Evolutionary conservation across 768 basidiomycete genomes (phyloP).

Genomic region (Amanita pallidorosea): DNA sequence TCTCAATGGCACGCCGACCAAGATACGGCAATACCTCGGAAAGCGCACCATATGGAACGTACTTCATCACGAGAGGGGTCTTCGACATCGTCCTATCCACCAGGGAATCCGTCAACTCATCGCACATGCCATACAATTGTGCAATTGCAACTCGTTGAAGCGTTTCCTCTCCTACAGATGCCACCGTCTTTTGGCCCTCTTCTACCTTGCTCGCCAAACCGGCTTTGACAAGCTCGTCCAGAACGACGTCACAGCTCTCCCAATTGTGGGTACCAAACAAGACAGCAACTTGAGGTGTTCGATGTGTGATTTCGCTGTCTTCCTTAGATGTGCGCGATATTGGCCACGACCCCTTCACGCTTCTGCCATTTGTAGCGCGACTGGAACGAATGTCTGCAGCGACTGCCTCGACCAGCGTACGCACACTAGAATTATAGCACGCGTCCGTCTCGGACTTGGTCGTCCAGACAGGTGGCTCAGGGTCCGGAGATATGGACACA

Average conservation of each 20-base stretch:
- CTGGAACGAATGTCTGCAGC: conserved; percentile 26
- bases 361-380: not conserved
- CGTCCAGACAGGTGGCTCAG: conserved; percentile 55
- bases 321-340: not conserved
- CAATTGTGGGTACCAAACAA: conserved; percentile 87
- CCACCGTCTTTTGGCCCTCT: conserved; percentile 10
- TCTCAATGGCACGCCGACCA: conserved; percentile 82
- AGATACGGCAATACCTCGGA: conserved; percentile 86
- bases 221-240: conserved; percentile 44
- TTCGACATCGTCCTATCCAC: conserved; percentile 38
- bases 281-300: conserved; percentile 36
- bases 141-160: conserved; percentile 62
- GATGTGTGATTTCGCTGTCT: not conserved
- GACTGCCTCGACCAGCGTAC: conserved; percentile 44
- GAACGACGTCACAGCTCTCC: conserved; percentile 49
- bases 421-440: conserved; percentile 57
- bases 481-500: conserved; percentile 47
- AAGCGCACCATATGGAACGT: conserved; percentile 63
- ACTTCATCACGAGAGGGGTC: conserved; percentile 76
- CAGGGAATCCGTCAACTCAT: conserved; percentile 66
- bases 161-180: conserved; percentile 39
- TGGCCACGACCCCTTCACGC: not conserved
- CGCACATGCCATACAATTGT: conserved; percentile 87
- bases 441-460: conserved; percentile 64
- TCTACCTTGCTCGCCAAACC: conserved; percentile 38